Base-by-base conservation (phyloP, 805 yeast species). In the Sungouiella blattae region DNA sequence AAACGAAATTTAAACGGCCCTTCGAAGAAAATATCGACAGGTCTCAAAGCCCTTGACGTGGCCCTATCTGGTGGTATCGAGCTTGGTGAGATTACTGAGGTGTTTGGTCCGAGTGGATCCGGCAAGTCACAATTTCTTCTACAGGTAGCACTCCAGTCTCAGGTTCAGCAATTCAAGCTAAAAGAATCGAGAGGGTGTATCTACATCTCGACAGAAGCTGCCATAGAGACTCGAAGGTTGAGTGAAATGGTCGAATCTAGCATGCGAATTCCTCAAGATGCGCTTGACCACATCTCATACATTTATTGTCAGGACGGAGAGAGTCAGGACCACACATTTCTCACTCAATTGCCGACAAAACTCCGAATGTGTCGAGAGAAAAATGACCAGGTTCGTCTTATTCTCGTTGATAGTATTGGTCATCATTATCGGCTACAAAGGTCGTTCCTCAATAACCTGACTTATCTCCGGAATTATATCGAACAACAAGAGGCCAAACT, bases 111-210 rank as follows among this genome's bases (percentile, higher is more conserved):
- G 17, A 78, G 94, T 33, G 85, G 94, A 0, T 73, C 84, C 1
- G 98, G 96, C 0, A 91, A 91, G 51, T 81, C 96, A 0, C 94
- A 89, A 46, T 60, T 89, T 4, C 60, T 84, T 17, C 70, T 81
- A 63, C 91, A 83, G 44, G 49, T 88, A 33, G 68, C 83, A 2
- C 61, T 78, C 3, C 62, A 78, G 2, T 77, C 80, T 9, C 87
- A 81, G 44, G n/a, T n/a, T n/a, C n/a, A n/a, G n/a, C n/a, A n/a
- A n/a, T n/a, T n/a, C n/a, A n/a, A n/a, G n/a, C 13, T 40, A 9
- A 12, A 18, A n/a, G n/a, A n/a, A n/a, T n/a, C n/a, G n/a, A n/a
- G n/a, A n/a, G n/a, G n/a, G n/a, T 4, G 9, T 4, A 74, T 88
- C n/a, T 83, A 73, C 49, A 77, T 89, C 0, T 75, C 87, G 0